Percentiles rank a stretch among this genome's conserved stretches.
These are phyloP conservation scores for Candida takata DNA, from an alignment of 805 yeast genomes.

Conservation along the genomic window DNA sequence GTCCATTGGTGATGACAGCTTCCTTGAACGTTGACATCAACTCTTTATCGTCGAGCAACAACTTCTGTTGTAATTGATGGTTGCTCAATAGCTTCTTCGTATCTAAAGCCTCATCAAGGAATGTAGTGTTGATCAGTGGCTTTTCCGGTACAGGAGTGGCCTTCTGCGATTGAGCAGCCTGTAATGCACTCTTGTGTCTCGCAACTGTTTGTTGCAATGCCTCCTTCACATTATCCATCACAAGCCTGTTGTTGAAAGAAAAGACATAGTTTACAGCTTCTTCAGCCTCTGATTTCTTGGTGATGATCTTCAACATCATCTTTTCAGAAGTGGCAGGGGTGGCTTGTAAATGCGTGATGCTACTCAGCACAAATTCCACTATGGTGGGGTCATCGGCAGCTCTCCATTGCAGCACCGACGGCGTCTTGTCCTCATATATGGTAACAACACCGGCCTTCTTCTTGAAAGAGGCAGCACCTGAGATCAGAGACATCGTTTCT, in stretches of 20 bases:
- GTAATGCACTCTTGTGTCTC: conserved; percentile 40
- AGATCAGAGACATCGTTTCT: conserved; percentile 25
- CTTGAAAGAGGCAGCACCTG: conserved; percentile 49
- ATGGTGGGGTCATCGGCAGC: conserved; percentile 42
- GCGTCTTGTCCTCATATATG: conserved; percentile 47
- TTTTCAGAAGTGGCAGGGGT: conserved; percentile 61
- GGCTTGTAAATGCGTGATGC: conserved; percentile 52
- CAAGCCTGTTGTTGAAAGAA: conserved; percentile 62
- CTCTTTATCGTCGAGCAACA: conserved; percentile 60
- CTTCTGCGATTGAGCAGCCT: conserved; percentile 18
- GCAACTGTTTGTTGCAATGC: conserved; percentile 63
- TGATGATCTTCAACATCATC: conserved; percentile 56
- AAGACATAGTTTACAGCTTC: conserved; percentile 34
- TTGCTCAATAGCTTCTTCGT: conserved; percentile 58
- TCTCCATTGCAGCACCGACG: conserved; percentile 51
- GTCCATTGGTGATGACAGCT: conserved; percentile 70
- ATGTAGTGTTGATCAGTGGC: conserved; percentile 30
- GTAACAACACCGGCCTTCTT: conserved; percentile 51
- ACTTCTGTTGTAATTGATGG: conserved; percentile 68
- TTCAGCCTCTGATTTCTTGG: conserved; percentile 31
- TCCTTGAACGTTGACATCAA: conserved; percentile 77
- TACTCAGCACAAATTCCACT: conserved; percentile 36
- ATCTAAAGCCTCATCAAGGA: conserved; percentile 42
- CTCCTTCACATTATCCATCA: conserved; percentile 68
- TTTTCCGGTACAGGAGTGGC: conserved; percentile 17